A percentile compares a stretch with the other conserved stretches of the same genome.
These are phyloP conservation scores for Papiliotrema terrestris DNA, from an alignment of 1,284 basidiomycete genomes.

Conservation along the genomic window DNA sequence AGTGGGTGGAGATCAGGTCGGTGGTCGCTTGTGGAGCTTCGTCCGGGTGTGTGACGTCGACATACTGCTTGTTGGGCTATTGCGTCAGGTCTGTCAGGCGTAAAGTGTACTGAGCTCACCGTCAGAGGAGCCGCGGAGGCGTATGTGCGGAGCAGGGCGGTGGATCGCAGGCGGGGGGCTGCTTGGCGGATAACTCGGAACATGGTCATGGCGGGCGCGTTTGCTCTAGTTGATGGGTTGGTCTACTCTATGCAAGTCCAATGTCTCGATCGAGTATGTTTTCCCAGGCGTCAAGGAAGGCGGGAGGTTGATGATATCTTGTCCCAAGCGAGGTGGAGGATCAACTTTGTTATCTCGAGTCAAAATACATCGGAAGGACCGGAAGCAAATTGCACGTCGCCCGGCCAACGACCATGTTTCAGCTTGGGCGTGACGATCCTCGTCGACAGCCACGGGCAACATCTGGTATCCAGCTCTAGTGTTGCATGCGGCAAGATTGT, in stretches of 20 bases:
- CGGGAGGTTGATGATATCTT: background rate
- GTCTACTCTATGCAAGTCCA: no score
- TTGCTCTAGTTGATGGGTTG: no score
- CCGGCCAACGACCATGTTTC: no score
- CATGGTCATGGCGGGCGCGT: background rate
- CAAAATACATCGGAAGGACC: no score
- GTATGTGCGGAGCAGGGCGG: background rate
- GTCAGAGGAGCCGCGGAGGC: background rate
- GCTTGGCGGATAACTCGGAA: background rate
- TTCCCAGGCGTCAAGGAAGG: background rate
- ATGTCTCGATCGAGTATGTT: no score
- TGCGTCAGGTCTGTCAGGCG: background rate
- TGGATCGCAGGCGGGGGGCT: background rate
- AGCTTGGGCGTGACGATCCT: no score
- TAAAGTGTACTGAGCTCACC: background rate
- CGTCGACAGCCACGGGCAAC: no score
- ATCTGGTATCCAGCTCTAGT: no score
- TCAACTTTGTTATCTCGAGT: no score
- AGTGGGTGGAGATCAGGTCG: conserved; percentile 46
- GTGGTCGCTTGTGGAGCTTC: conserved; percentile 42
- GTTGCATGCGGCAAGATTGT: no score
- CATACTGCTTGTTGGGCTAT: conserved; percentile 1
- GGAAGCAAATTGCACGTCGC: background rate
- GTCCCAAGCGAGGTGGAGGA: background rate
- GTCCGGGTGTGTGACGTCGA: conserved; percentile 55